A percentile compares a stretch with the other conserved stretches of the same genome.
These are phyloP conservation scores for Jasminum sambac DNA, from an alignment of 257 asterid genomes.

Conservation along the genomic window DNA sequence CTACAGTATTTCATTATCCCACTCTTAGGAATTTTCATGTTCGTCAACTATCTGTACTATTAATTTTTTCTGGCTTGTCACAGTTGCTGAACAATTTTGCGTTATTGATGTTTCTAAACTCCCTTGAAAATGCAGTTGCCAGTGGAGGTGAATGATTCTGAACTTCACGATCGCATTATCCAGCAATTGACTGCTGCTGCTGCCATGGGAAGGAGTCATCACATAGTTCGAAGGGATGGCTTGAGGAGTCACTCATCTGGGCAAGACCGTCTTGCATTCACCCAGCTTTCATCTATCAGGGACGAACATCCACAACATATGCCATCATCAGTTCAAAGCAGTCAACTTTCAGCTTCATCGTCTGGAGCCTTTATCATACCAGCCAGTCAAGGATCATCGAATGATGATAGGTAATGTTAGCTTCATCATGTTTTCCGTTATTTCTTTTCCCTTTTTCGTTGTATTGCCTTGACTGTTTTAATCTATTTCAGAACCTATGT, in stretches of 20 bases:
- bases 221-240: slow-evolving; percentile 61
- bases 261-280: slow-evolving; percentile 48
- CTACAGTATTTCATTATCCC: slow-evolving; percentile 72
- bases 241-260: slow-evolving; percentile 55
- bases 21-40: slow-evolving; percentile 74
- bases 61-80: neutral
- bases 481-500: slow-evolving; percentile 43
- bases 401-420: slow-evolving; percentile 50
- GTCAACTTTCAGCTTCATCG: slow-evolving; percentile 51
- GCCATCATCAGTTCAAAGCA: slow-evolving; percentile 37
- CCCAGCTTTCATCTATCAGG: slow-evolving; percentile 23
- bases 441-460: slow-evolving; percentile 3
- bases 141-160: slow-evolving; percentile 59
- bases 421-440: slow-evolving; percentile 16
- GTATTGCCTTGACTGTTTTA: slow-evolving; percentile 17
- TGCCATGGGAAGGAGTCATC: slow-evolving; percentile 84
- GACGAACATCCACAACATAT: slow-evolving; percentile 31
- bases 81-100: slow-evolving; percentile 3
- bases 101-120: slow-evolving; percentile 24
- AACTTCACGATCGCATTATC: slow-evolving; percentile 81
- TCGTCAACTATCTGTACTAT: slow-evolving; percentile 30
- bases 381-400: slow-evolving; percentile 32
- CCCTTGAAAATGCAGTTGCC: slow-evolving; percentile 55
- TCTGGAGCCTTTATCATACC: slow-evolving; percentile 43
- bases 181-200: slow-evolving; percentile 95